A percentile compares a stretch with the other conserved stretches of the same genome.
phyloP scores from a whole-genome alignment of 352 stramenopile genomes.

The Phytophthora cajani region DNA sequence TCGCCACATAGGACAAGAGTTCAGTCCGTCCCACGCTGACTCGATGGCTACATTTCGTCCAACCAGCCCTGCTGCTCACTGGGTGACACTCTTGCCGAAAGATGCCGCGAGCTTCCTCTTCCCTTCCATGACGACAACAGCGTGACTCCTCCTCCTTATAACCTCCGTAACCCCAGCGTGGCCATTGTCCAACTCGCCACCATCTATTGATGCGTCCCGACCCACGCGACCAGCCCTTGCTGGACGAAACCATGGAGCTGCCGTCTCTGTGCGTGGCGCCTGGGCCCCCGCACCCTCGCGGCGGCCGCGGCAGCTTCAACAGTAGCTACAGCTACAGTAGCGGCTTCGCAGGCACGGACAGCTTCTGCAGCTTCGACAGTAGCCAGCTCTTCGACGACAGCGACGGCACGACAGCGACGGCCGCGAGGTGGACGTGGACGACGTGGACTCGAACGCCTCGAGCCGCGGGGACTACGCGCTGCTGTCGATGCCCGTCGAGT shows the following conservation, averaged over 20 bases:
- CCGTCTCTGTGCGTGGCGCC: conserved; percentile 22
- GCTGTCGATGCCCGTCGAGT: conserved; percentile 33
- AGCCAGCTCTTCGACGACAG: conserved; percentile 33
- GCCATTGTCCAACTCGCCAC: conserved; percentile 21
- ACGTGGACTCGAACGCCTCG: conserved; percentile 20
- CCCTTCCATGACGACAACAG: conserved; percentile 24
- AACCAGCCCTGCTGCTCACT: conserved; percentile 1
- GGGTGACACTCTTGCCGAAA: conserved; percentile 20
- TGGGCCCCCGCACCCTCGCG: conserved; percentile 25
- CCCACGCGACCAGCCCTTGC: conserved; percentile 15
- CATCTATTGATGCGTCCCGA: conserved; percentile 21
- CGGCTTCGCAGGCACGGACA: conserved; percentile 31
- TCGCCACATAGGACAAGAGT: conserved; percentile 1
- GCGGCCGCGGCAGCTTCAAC: conserved; percentile 34
- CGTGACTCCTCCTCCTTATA: neutral
- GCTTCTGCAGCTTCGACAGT: conserved; percentile 35
- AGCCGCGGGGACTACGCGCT: conserved; percentile 34
- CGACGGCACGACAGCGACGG: conserved; percentile 10
- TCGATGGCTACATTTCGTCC: conserved; percentile 30
- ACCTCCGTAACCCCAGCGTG: neutral
- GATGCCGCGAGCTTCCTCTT: conserved; percentile 23
- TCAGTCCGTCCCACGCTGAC: conserved; percentile 11
- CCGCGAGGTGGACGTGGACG: conserved; percentile 33
- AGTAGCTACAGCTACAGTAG: conserved; percentile 38
- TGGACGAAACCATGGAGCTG: conserved; percentile 38